phyloP scores from a whole-genome alignment of 1,139 yeast genomes.

The Candida sojae region DNA sequence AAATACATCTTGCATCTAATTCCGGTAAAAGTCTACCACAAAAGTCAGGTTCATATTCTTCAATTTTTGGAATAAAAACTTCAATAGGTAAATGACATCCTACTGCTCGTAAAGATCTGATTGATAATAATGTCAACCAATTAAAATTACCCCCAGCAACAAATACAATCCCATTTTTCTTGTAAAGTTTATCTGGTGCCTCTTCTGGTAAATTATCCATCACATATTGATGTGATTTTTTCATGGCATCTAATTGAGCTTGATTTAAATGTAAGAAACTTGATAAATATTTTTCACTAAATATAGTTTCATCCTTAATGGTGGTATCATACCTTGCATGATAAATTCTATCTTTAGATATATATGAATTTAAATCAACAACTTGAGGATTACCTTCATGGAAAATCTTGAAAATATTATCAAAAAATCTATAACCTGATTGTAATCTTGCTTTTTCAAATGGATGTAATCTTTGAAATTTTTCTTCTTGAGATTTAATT shows the following conservation, averaged over 20 bases:
- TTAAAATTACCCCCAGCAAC: conserved; percentile 68
- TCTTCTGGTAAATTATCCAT: conserved; percentile 50
- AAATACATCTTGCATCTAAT: conserved; percentile 69
- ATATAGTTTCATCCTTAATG: conserved; percentile 14
- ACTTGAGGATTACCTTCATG: conserved; percentile 38
- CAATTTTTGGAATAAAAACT: conserved; percentile 67
- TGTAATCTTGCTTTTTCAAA: conserved; percentile 10
- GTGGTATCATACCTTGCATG: conserved; percentile 51
- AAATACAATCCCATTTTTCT: conserved; percentile 78
- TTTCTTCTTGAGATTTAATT: conserved; percentile 16
- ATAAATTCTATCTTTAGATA: conserved; percentile 41
- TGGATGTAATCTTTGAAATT: conserved; percentile 13
- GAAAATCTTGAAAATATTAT: conserved; percentile 36
- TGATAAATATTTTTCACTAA: conserved; percentile 45
- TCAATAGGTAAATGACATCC: conserved; percentile 76
- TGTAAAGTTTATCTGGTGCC: conserved; percentile 40
- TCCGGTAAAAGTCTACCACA: conserved; percentile 68
- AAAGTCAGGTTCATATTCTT: conserved; percentile 68
- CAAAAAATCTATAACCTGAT: conserved; percentile 33
- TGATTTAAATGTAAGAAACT: conserved; percentile 54
- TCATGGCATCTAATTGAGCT: conserved; percentile 41
- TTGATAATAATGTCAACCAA: conserved; percentile 67
- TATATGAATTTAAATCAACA: conserved; percentile 30
- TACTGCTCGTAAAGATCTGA: conserved; percentile 61
- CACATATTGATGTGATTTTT: conserved; percentile 52